Evolutionary conservation across 2,329 filamentous ascomycete genomes (phyloP).

Genomic region (Bipolaris oryzae): DNA sequence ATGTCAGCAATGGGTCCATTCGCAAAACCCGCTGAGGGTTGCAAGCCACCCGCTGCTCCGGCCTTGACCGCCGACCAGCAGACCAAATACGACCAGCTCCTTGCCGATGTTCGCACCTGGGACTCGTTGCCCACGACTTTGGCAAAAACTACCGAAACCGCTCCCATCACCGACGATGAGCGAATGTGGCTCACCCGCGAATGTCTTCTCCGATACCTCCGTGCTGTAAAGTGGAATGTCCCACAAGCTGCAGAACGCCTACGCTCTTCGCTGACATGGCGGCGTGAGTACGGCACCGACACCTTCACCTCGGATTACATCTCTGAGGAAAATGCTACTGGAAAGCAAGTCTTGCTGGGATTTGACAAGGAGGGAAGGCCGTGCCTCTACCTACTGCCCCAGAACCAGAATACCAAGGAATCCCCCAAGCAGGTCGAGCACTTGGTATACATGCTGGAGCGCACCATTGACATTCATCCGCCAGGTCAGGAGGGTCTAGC

Average conservation of each 20-base stretch:
- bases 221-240: conserved; percentile 86
- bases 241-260: conserved; percentile 79
- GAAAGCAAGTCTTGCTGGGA: conserved; percentile 89
- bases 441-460: conserved; percentile 93
- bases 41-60: conserved; percentile 62
- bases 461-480: conserved; percentile 84
- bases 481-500: conserved; percentile 85
- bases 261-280: conserved; percentile 81
- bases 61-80: conserved; percentile 77
- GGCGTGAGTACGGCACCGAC: conserved; percentile 84
- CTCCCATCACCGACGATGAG: conserved; percentile 77
- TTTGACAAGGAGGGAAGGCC: conserved; percentile 86
- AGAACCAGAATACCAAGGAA: conserved; percentile 88
- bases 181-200: conserved; percentile 90
- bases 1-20: conserved; percentile 45
- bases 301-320: conserved; percentile 82
- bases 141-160: conserved; percentile 62
- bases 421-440: conserved; percentile 89
- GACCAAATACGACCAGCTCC: conserved; percentile 78
- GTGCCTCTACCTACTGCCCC: conserved; percentile 88
- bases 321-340: conserved; percentile 91
- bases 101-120: conserved; percentile 74
- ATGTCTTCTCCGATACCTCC: conserved; percentile 89
- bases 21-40: conserved; percentile 52
- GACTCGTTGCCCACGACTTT: conserved; percentile 69